Percentiles rank a stretch among this genome's conserved stretches.
Conservation (phyloP, 1,139 yeast genomes). For the Pichia sp. region DNA sequence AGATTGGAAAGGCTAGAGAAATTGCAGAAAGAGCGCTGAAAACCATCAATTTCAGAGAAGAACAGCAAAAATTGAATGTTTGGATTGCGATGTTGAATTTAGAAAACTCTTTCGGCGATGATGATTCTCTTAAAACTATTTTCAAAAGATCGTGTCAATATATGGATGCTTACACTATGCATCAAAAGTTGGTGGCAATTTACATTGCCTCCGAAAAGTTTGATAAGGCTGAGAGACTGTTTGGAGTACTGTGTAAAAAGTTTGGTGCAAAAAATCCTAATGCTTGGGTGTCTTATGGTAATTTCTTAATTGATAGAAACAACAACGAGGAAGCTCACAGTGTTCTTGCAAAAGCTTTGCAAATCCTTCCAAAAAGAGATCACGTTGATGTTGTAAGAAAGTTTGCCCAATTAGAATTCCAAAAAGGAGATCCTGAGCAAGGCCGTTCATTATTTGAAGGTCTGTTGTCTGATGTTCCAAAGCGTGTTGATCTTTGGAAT, state of each 20-base stretch:
- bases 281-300: conserved; percentile 78
- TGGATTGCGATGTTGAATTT: conserved; percentile 95
- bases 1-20: conserved; percentile 89
- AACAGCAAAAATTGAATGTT: conserved; percentile 85
- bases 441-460: conserved; percentile 96
- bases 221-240: conserved; percentile 66
- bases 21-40: conserved; percentile 89
- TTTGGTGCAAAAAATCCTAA: conserved; percentile 64
- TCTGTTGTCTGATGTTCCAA: conserved; percentile 81
- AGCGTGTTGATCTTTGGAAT: conserved; percentile 91
- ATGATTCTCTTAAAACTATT: conserved; percentile 71
- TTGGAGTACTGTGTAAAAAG: conserved; percentile 68
- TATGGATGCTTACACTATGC: conserved; percentile 83
- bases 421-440: conserved; percentile 86
- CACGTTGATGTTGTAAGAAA: conserved; percentile 81
- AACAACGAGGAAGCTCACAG: conserved; percentile 61
- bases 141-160: conserved; percentile 84
- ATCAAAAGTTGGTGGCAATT: conserved; percentile 73
- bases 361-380: conserved; percentile 65
- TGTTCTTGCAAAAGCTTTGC: conserved; percentile 68
- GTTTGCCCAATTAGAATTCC: conserved; percentile 84
- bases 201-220: conserved; percentile 69
- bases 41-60: conserved; percentile 87
- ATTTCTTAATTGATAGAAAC: conserved; percentile 62
- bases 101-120: conserved; percentile 89